A percentile compares a stretch with the other conserved stretches of the same genome.
Conservation (phyloP, 2,329 filamentous ascomycete species). For the Pyrenochaeta sp. region DNA sequence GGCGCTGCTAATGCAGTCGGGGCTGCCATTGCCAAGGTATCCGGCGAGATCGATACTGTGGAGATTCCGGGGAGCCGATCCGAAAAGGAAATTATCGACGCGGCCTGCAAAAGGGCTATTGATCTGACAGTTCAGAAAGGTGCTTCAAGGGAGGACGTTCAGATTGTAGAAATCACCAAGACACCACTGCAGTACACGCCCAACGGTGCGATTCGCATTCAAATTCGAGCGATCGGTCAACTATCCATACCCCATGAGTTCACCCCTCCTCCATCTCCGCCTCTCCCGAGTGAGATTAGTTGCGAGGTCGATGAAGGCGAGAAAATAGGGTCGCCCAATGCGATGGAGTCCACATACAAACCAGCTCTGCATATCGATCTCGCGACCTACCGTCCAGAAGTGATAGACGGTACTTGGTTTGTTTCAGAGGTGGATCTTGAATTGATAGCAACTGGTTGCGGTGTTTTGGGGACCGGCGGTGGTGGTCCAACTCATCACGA, state of each 20-base stretch:
- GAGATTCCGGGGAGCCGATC: slow-evolving; percentile 48
- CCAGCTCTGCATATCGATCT: slow-evolving; percentile 26
- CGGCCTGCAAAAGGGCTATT: slow-evolving; percentile 1
- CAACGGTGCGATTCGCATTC: slow-evolving; percentile 1
- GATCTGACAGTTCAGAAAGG: slow-evolving; percentile 2
- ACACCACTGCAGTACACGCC: slow-evolving; percentile 5
- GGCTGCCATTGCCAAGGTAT: slow-evolving; percentile 65
- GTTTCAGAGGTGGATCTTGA: slow-evolving; percentile 65
- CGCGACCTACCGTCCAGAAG: slow-evolving; percentile 42
- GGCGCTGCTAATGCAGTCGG: slow-evolving; percentile 68
- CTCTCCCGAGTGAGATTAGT: background rate
- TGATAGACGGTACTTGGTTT: slow-evolving; percentile 63
- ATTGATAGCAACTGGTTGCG: slow-evolving; percentile 66
- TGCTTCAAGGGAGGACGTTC: background rate
- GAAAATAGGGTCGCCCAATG: background rate
- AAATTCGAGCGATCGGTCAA: slow-evolving; percentile 1
- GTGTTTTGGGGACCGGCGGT: slow-evolving; percentile 68
- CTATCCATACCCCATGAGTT: background rate
- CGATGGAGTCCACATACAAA: background rate
- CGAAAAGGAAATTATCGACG: slow-evolving; percentile 2
- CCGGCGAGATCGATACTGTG: slow-evolving; percentile 61
- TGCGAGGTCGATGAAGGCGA: background rate
- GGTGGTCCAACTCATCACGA: slow-evolving; percentile 51
- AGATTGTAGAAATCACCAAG: slow-evolving; percentile 3
- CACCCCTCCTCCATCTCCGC: background rate